phyloP scores from a whole-genome alignment of 441 rosid species.

The Populus hybrid region DNA sequence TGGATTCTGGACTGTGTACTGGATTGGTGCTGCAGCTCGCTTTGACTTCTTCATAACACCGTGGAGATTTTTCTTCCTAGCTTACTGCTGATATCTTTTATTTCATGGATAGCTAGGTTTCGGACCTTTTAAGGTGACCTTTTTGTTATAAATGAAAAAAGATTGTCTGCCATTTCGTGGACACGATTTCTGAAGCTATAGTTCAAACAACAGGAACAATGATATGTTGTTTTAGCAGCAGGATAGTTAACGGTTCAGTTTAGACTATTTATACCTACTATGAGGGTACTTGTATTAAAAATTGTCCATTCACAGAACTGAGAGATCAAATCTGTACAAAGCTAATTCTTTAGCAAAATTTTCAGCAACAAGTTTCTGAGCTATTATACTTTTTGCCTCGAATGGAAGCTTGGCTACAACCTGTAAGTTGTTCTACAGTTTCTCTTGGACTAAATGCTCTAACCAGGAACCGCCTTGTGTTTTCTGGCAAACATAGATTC shows the following conservation, averaged over 20 bases:
- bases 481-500: too few species aligned
- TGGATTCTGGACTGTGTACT: not conserved
- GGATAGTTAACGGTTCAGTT: not conserved
- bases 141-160: not conserved
- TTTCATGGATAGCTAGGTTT: not conserved
- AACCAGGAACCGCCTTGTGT: too few species aligned
- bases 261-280: not conserved
- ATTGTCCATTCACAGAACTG: not conserved
- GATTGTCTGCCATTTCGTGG: not conserved
- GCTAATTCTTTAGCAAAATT: not conserved
- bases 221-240: not conserved
- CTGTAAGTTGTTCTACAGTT: not conserved
- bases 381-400: not conserved
- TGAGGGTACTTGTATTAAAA: not conserved
- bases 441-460: not conserved
- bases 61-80: not conserved
- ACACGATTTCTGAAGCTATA: not conserved
- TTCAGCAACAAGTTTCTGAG: not conserved
- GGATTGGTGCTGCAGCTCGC: not conserved
- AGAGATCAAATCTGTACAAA: not conserved
- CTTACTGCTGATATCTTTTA: not conserved
- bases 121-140: not conserved
- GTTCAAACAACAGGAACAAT: not conserved
- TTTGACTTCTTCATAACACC: not conserved
- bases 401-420: not conserved